phyloP scores from a whole-genome alignment of 768 basidiomycete species.

The Amanita phalloides region DNA sequence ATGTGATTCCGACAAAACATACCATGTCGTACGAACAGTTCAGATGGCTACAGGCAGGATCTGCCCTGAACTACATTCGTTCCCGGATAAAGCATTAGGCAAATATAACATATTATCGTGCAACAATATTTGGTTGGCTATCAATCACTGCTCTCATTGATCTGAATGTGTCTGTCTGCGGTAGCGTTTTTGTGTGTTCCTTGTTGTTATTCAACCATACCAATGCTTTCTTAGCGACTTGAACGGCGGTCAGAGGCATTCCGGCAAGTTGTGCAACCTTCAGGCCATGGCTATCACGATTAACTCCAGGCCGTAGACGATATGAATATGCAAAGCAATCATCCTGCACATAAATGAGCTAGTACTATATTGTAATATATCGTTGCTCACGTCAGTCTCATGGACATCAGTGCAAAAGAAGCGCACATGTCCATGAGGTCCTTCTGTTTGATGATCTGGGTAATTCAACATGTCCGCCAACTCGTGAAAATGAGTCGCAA shows the following conservation, averaged over 20 bases:
- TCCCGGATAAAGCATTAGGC: slow-evolving; percentile 29
- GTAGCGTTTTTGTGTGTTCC: slow-evolving; percentile 1
- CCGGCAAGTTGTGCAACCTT: slow-evolving; percentile 86
- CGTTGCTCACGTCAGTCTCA: slow-evolving; percentile 52
- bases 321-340: slow-evolving; percentile 80
- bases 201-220: slow-evolving; percentile 20
- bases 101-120: not conserved
- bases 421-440: slow-evolving; percentile 48
- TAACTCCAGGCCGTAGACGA: slow-evolving; percentile 70
- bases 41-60: slow-evolving; percentile 83
- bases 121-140: not conserved
- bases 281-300: slow-evolving; percentile 82
- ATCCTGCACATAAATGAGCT: slow-evolving; percentile 32
- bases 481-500: slow-evolving; percentile 99
- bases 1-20: slow-evolving; percentile 69
- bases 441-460: slow-evolving; percentile 28
- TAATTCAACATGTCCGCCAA: slow-evolving; percentile 76
- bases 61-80: slow-evolving; percentile 84
- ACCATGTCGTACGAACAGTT: slow-evolving; percentile 88
- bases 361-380: not conserved
- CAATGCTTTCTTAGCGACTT: slow-evolving; percentile 49
- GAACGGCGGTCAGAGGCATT: slow-evolving; percentile 54
- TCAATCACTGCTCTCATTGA: not conserved
- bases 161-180: slow-evolving; percentile 1
- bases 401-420: slow-evolving; percentile 90